phyloP scores from a whole-genome alignment of 129 eudicot genomes.

The Pittosporum tobira region DNA sequence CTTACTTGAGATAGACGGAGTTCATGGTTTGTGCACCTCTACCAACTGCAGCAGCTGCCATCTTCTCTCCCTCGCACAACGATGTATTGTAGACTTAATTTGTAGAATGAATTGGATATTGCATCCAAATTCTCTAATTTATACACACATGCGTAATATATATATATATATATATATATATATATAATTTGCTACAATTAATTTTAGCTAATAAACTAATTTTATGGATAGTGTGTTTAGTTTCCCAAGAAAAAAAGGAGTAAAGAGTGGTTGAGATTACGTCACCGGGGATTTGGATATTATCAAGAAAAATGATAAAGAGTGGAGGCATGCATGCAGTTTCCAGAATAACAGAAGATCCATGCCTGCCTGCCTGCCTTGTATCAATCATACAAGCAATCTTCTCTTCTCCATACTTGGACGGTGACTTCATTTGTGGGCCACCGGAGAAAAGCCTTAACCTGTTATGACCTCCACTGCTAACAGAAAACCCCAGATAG shows the following conservation, averaged over 20 bases:
- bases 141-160: background rate
- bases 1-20: constrained; percentile 58
- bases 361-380: too few relatives aligned
- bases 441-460: too few relatives aligned
- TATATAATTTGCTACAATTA: too few relatives aligned
- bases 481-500: too few relatives aligned
- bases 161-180: background rate
- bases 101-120: background rate
- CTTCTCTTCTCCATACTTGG: too few relatives aligned
- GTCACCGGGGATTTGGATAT: background rate
- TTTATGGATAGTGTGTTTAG: constrained; percentile 20
- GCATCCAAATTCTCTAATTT: background rate
- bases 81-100: too few relatives aligned
- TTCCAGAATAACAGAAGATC: too few relatives aligned
- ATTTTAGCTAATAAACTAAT: too few relatives aligned
- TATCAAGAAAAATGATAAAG: background rate
- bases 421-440: too few relatives aligned
- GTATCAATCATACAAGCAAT: too few relatives aligned
- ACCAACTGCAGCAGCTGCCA: constrained; percentile 56
- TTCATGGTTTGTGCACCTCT: constrained; percentile 80
- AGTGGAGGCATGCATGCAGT: too few relatives aligned
- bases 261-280: constrained; percentile 9
- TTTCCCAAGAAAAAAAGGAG: constrained; percentile 34
- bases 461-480: too few relatives aligned
- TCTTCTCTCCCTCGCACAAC: constrained; percentile 20